Conservation (phyloP, 2,329 filamentous ascomycete species). For the Colletotrichum liaoningense region DNA sequence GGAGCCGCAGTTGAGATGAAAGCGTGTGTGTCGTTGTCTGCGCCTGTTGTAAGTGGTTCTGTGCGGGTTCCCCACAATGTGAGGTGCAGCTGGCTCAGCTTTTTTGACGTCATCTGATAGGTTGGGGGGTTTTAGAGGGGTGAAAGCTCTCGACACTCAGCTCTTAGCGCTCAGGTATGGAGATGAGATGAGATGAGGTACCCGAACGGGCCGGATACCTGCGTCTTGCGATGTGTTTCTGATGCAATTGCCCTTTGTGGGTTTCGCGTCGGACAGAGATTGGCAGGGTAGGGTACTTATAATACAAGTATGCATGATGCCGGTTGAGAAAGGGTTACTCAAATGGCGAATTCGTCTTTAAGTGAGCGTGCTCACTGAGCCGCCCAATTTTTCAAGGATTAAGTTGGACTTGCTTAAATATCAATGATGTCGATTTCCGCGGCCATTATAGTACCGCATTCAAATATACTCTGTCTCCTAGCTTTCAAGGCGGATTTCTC, state of each 20-base stretch:
- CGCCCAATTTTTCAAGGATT: too few relatives aligned
- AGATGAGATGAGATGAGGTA: background rate
- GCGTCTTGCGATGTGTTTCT: background rate
- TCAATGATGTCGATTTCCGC: too few relatives aligned
- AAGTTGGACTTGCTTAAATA: too few relatives aligned
- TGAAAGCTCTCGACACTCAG: background rate
- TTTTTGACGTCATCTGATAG: constrained; percentile 35
- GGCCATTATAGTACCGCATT: too few relatives aligned
- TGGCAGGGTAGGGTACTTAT: too few relatives aligned
- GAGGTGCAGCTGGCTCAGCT: background rate
- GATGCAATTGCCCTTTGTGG: background rate
- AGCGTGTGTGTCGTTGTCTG: constrained; percentile 2
- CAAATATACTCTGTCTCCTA: too few relatives aligned
- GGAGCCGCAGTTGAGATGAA: background rate
- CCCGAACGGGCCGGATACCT: background rate
- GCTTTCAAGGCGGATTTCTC: background rate
- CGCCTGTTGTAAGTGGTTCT: constrained; percentile 11
- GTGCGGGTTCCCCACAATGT: constrained; percentile 8
- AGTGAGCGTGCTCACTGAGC: too few relatives aligned
- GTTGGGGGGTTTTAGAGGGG: background rate
- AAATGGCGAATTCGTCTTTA: too few relatives aligned
- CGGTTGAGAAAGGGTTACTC: too few relatives aligned
- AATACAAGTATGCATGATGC: too few relatives aligned
- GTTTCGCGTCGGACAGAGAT: background rate
- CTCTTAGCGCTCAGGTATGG: background rate